Evolutionary conservation across 306 rosid species (phyloP), one percentile per base, ranked within the genome.

Genomic region (Ammopiptanthus mongolicus): DNA sequence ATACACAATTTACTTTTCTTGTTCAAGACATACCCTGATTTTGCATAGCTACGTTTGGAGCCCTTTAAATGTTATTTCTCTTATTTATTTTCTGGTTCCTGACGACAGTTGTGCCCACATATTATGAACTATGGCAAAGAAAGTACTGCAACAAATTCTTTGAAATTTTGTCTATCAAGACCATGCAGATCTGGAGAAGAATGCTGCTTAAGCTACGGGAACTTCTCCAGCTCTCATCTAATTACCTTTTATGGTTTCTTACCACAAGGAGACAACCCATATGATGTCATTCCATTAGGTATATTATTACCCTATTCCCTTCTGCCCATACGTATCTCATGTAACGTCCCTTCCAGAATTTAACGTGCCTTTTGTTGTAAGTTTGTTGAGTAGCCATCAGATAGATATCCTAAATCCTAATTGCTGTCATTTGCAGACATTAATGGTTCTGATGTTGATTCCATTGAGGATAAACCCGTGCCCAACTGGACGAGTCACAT

Each of bases 121-220:
- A 64, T 95, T 61, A 55, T 73, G 81, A 85, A 83, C 79, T 95
- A 88, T 79, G 95, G 98, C 23, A 87, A 86, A 90, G 87, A 88
- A 65, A 91, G 92, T 80, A 19, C 87, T 8, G 80, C 83, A 44
- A 81, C 91, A 79, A 80, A 87, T 79, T 86, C 97, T 67, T 86
- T 91, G 88, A 91, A 90, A 82, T 95, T 92, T 82, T 23, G 85
- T 66, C 86, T 92, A 41, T 91, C 98, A 71, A 95, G 97, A 81
- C 87, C 97, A 51, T 88, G 98, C 83, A 67, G 53, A 85, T 85
- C 86, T 61, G 97, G 96, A 73, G 93, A 90, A 79, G 88, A 95
- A 69, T 90, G 97, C 83, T 85, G 72, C 82, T 88, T 95, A 75
- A 90, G 96, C 78, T 91, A 91, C 52, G 98, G 97, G 36, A 87